These are phyloP conservation scores for Russula compacta DNA, from an alignment of 768 basidiomycete genomes.

Conservation along the genomic window DNA sequence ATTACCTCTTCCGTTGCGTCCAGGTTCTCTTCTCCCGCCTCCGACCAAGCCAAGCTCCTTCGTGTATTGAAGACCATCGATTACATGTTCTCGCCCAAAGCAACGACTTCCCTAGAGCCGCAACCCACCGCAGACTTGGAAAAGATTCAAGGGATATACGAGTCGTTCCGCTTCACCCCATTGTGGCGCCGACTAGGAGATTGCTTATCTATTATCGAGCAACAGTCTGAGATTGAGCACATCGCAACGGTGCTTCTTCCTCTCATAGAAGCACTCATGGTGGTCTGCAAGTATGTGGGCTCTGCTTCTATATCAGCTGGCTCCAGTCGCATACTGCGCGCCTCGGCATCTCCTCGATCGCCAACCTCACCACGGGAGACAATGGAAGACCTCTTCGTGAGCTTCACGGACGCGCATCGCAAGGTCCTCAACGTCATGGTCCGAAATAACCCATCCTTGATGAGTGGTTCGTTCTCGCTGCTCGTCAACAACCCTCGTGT, in stretches of 20 bases:
- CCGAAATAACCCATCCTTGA: constrained; percentile 92
- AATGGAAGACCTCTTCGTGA: constrained; percentile 86
- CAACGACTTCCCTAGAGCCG: constrained; percentile 31
- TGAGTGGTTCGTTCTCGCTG: constrained; percentile 97
- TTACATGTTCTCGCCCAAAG: constrained; percentile 78
- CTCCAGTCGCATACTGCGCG: constrained; percentile 45
- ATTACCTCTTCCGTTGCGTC: constrained; percentile 64
- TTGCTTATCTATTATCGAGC: constrained; percentile 76
- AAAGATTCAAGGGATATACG: constrained; percentile 82
- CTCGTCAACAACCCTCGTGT: constrained; percentile 94
- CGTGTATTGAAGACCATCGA: constrained; percentile 96
- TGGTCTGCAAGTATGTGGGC: constrained; percentile 93
- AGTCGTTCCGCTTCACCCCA: constrained; percentile 81
- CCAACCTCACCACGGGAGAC: constrained; percentile 62
- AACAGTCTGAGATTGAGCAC: constrained; percentile 71
- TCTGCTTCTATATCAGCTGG: constrained; percentile 42
- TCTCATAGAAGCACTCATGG: constrained; percentile 94
- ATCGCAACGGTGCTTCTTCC: constrained; percentile 89
- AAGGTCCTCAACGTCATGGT: constrained; percentile 97
- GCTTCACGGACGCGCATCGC: constrained; percentile 88
- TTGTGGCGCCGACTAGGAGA: constrained; percentile 89
- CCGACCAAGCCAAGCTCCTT: constrained; percentile 92
- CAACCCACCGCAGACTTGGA: constrained; percentile 50
- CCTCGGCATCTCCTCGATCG: constrained; percentile 57
- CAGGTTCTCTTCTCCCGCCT: constrained; percentile 90